Evolutionary conservation across 345 rosid species (phyloP).

Genomic region (Excoecaria agallocha): DNA sequence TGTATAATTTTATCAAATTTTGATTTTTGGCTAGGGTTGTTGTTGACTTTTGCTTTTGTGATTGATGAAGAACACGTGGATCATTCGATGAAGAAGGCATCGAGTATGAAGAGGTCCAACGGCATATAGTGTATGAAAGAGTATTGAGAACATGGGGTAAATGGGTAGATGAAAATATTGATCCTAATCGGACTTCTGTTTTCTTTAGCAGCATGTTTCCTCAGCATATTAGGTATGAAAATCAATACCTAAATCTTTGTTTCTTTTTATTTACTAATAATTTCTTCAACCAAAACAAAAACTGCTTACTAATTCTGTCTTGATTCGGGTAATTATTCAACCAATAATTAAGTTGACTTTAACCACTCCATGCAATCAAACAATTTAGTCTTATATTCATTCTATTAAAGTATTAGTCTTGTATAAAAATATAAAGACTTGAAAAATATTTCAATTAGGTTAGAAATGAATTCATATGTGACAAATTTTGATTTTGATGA

Average conservation of each 20-base stretch:
- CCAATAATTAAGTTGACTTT: no score
- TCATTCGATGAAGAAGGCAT: conserved; percentile 13
- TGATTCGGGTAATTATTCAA: no score
- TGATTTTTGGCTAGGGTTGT: not conserved
- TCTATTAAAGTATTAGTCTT: no score
- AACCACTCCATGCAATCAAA: no score
- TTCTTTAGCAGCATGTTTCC: conserved; percentile 25
- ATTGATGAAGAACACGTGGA: conserved; percentile 4
- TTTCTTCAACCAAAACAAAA: no score
- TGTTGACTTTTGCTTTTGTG: not conserved
- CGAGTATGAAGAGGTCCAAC: conserved; percentile 17
- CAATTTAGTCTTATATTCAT: no score
- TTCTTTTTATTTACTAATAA: not conserved
- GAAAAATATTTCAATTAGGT: no score
- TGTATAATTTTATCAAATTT: not conserved
- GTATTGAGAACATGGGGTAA: conserved; percentile 18
- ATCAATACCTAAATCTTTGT: not conserved
- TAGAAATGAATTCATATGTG: no score
- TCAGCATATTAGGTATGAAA: conserved; percentile 8
- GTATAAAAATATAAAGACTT: no score
- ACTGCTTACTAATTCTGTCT: no score
- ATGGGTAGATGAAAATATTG: conserved; percentile 18
- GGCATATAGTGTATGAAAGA: conserved; percentile 12
- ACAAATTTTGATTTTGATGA: no score
- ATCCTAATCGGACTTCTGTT: not conserved